Evolutionary conservation across 805 yeast genomes (phyloP).

Genomic region (Citeromyces nyonsensis): DNA sequence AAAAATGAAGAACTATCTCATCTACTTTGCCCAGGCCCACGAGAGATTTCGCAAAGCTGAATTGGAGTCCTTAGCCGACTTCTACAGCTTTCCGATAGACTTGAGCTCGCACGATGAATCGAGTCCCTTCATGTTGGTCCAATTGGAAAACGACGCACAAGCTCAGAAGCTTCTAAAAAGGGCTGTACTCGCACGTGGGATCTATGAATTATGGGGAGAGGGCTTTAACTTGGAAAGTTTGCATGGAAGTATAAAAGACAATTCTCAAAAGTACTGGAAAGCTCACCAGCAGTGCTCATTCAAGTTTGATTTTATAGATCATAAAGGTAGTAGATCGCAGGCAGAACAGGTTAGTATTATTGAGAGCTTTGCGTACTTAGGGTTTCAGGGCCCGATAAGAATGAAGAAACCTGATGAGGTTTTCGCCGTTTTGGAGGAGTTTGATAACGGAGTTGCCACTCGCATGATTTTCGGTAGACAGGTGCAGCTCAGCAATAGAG

Average conservation of each 20-base stretch:
- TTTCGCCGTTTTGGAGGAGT: constrained; percentile 62
- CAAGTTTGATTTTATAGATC: constrained; percentile 73
- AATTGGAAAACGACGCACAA: constrained; percentile 46
- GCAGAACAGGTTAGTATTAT: constrained; percentile 42
- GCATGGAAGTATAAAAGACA: constrained; percentile 30
- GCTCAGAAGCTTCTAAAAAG: constrained; percentile 53
- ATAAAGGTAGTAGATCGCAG: constrained; percentile 47
- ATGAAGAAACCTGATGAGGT: constrained; percentile 63
- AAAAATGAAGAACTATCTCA: constrained; percentile 43
- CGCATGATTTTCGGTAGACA: constrained; percentile 64
- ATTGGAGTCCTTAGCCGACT: constrained; percentile 67
- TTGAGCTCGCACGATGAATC: constrained; percentile 38
- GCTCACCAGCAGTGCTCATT: constrained; percentile 35
- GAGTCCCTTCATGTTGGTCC: constrained; percentile 59
- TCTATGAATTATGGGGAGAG: constrained; percentile 77
- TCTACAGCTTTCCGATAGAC: constrained; percentile 41
- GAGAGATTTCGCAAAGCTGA: constrained; percentile 71
- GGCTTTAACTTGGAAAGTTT: constrained; percentile 41
- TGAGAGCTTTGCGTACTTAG: constrained; percentile 57
- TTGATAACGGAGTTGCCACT: constrained; percentile 31
- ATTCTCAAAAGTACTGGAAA: constrained; percentile 11
- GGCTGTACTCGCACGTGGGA: constrained; percentile 55
- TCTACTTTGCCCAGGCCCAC: constrained; percentile 80
- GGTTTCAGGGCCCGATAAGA: constrained; percentile 60
- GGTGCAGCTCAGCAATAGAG: constrained; percentile 45